A percentile compares a stretch with the other conserved stretches of the same genome.
phyloP scores from a whole-genome alignment of 169 alveolate genomes.

The Pseudocohnilembus persalinus region DNA sequence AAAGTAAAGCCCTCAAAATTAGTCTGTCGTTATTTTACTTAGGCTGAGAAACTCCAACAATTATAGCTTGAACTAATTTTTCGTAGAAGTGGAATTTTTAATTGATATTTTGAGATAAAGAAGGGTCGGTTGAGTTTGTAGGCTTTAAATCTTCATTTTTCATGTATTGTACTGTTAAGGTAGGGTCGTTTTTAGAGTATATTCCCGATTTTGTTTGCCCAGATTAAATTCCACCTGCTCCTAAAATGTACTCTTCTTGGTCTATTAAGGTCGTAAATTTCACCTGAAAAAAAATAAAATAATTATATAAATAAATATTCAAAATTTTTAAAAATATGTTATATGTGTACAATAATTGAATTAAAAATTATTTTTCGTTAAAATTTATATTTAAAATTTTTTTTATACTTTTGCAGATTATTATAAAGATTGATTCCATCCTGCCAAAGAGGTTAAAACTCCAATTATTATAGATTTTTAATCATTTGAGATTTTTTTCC shows the following conservation, averaged over 20 bases:
- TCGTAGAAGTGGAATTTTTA: background rate
- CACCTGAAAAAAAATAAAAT: no score
- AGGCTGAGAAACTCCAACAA: background rate
- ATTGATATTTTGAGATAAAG: no score
- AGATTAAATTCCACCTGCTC: background rate
- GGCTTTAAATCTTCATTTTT: background rate
- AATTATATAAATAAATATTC: no score
- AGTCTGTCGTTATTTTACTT: background rate
- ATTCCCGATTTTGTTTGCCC: background rate
- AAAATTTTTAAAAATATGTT: no score
- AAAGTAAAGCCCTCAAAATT: background rate
- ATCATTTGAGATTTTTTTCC: background rate
- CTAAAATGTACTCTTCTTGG: background rate
- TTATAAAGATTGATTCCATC: background rate
- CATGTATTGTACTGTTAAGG: background rate
- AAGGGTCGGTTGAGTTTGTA: background rate
- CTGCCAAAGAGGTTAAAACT: background rate
- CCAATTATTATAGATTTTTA: background rate
- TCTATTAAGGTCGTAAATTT: background rate
- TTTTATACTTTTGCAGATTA: background rate
- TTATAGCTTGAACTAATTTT: background rate
- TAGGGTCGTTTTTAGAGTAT: background rate
- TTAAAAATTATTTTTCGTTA: no score
- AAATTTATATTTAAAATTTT: no score
- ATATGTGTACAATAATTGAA: no score